Conservation (phyloP, 192 early-diverging fungal species). For the Podila horticola region DNA sequence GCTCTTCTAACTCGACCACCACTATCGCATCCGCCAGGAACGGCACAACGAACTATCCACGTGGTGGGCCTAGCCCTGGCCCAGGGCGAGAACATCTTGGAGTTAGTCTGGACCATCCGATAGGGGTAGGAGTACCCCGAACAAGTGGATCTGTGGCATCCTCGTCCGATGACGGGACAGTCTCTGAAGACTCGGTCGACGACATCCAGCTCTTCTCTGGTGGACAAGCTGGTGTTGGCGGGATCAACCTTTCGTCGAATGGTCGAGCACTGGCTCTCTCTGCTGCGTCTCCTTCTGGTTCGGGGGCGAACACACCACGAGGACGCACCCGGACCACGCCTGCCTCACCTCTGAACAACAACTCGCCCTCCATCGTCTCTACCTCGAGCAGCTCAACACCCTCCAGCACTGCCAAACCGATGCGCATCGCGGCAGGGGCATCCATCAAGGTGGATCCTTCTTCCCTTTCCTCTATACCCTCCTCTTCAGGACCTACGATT, state of each 20-base stretch:
- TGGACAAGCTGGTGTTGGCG: slow-evolving; percentile 13
- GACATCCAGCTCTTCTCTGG: slow-evolving; percentile 46
- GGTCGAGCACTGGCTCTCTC: slow-evolving; percentile 3
- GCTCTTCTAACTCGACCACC: slow-evolving; percentile 19
- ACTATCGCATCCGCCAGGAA: background rate
- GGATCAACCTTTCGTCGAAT: slow-evolving; percentile 17
- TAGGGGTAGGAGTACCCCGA: background rate
- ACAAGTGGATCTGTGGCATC: slow-evolving; percentile 26
- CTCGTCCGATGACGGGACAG: slow-evolving; percentile 41
- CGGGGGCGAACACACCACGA: background rate
- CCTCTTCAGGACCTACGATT: background rate
- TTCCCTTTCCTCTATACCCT: background rate
- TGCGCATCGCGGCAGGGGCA: slow-evolving; percentile 47
- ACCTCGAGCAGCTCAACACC: background rate
- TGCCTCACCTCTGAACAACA: background rate
- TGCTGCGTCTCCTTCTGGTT: background rate
- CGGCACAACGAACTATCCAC: background rate
- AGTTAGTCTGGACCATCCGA: background rate
- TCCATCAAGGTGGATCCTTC: slow-evolving; percentile 30
- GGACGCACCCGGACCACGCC: background rate
- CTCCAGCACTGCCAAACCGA: slow-evolving; percentile 10
- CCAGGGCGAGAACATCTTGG: background rate
- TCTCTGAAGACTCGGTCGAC: slow-evolving; percentile 43
- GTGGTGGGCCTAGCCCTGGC: background rate
- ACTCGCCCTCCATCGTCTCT: slow-evolving; percentile 6